Base-by-base conservation (phyloP, 371 early-diverging fungal genomes). In the Syncephalastrum sp. region DNA sequence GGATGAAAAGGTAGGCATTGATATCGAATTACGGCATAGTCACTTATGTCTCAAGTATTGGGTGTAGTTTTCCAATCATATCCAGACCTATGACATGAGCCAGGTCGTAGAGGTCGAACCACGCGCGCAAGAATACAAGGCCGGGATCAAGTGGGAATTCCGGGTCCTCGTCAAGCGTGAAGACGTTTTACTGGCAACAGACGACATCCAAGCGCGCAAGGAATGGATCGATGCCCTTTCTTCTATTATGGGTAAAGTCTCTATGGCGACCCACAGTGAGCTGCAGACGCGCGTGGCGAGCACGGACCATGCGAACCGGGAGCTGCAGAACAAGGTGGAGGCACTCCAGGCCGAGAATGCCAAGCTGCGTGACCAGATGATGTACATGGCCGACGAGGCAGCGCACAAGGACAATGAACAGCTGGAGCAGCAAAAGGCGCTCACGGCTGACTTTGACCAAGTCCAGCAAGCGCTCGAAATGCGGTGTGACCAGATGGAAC, bases 51-150 rank as follows among this genome's bases (percentile, higher is more conserved):
- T 14, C 13, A 23, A 21, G n/a, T 45, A 19, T 16, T 41, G 5
- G 42, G 7, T 15, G 4, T 58, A 79, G 80, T 72, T 74, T 8
- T 54, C 72, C 10, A 69, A 61, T 45, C 80, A 79, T 63, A 65
- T 74, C 29, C 76, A 75, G 19, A 79, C 80, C 3, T 75, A 72
- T 45, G 80, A 79, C 38, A 79, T 79, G 80, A 74, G 77, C 42
- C 70, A 76, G 47, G 76, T 67, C n/a, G 61, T 74, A n/a, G 73
- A 76, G 53, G 64, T 79, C 5, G 72, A 77, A 4, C 80, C 80
- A 27, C 66, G 68, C 0, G 57, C 66, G 14, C 72, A 79, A 60
- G 75, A 76, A 12, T 79, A 74, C 53, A 66, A 65, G 38, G 63
- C 68, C 33, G 73, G 73, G 1, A 68, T 70, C 44, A 75, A 74